Conservation (phyloP, 2,329 filamentous ascomycete species). For the Stagonosporopsis tanaceti region DNA sequence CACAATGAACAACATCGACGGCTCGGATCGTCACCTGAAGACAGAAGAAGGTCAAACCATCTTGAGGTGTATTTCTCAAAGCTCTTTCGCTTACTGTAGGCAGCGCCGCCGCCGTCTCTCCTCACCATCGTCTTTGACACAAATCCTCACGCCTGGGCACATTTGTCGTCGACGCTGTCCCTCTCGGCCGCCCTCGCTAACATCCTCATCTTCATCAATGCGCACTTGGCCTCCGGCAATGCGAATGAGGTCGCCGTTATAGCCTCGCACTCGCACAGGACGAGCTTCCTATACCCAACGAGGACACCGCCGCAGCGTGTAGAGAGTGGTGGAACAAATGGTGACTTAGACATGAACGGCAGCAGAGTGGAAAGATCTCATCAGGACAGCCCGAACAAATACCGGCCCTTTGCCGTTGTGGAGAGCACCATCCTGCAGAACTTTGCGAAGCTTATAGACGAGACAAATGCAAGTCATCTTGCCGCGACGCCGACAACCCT, state of each 20-base stretch:
- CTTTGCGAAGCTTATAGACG: slow-evolving; percentile 74
- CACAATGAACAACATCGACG: slow-evolving; percentile 72
- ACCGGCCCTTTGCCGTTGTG: slow-evolving; percentile 87
- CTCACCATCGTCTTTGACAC: slow-evolving; percentile 93
- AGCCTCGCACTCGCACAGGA: slow-evolving; percentile 85
- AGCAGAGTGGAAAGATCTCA: slow-evolving; percentile 29
- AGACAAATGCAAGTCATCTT: slow-evolving; percentile 70
- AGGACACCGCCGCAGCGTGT: slow-evolving; percentile 39
- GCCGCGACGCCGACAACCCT: slow-evolving; percentile 78
- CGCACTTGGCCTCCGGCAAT: slow-evolving; percentile 92
- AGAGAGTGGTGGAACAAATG: slow-evolving; percentile 32
- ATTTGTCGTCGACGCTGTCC: slow-evolving; percentile 76
- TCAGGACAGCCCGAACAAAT: slow-evolving; percentile 77
- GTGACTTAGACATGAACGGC: slow-evolving; percentile 40
- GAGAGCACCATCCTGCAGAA: slow-evolving; percentile 81
- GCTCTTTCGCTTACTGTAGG: slow-evolving; percentile 14
- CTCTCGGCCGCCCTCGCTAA: slow-evolving; percentile 86
- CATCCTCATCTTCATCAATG: slow-evolving; percentile 95
- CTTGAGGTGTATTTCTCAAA: background rate
- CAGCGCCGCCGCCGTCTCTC: slow-evolving; percentile 75
- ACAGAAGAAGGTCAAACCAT: slow-evolving; percentile 42
- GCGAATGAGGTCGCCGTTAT: slow-evolving; percentile 92
- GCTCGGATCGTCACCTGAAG: slow-evolving; percentile 56
- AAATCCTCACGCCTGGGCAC: slow-evolving; percentile 92
- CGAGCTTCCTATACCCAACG: slow-evolving; percentile 87